Conservation (phyloP, 1,284 basidiomycete species). For the Pulchroboletus neoregius region DNA sequence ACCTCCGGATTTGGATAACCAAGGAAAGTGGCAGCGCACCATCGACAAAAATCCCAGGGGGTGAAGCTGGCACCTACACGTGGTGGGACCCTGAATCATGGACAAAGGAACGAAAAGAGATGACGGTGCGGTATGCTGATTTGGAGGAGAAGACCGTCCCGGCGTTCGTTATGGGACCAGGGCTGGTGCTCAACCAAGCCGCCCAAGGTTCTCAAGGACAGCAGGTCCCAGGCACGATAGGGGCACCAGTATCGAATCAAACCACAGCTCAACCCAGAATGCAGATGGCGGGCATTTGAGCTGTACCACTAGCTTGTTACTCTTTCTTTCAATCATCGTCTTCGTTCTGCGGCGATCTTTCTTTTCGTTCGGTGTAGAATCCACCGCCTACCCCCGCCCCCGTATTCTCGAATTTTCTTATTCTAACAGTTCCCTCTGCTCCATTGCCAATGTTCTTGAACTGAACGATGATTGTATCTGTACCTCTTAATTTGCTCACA, state of each 20-base stretch:
- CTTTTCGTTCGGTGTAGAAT: conserved; percentile 10
- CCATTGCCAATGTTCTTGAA: conserved; percentile 31
- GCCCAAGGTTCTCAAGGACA: conserved; percentile 27
- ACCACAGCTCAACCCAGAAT: conserved; percentile 30
- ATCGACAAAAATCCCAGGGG: conserved; percentile 84
- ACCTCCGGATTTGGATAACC: conserved; percentile 91
- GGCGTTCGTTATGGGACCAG: conserved; percentile 53
- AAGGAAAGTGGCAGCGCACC: conserved; percentile 84
- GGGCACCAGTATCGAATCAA: conserved; percentile 27
- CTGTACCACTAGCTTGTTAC: conserved; percentile 17
- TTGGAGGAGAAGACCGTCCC: conserved; percentile 81
- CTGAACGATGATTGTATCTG: conserved; percentile 39
- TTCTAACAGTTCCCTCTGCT: conserved; percentile 19
- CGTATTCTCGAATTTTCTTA: conserved; percentile 17
- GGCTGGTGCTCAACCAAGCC: conserved; percentile 44
- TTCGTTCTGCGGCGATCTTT: conserved; percentile 16
- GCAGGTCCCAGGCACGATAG: conserved; percentile 32
- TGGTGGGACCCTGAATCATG: conserved; percentile 91
- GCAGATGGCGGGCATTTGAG: conserved; percentile 35
- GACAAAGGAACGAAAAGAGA: conserved; percentile 83
- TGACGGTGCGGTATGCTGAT: conserved; percentile 82
- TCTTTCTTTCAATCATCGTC: conserved; percentile 8
- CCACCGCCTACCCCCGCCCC: conserved; percentile 2
- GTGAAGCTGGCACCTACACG: conserved; percentile 86
- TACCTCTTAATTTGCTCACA: conserved; percentile 34